These are phyloP conservation scores for Pichia membranifaciens DNA, from an alignment of 805 yeast genomes.

Conservation along the genomic window DNA sequence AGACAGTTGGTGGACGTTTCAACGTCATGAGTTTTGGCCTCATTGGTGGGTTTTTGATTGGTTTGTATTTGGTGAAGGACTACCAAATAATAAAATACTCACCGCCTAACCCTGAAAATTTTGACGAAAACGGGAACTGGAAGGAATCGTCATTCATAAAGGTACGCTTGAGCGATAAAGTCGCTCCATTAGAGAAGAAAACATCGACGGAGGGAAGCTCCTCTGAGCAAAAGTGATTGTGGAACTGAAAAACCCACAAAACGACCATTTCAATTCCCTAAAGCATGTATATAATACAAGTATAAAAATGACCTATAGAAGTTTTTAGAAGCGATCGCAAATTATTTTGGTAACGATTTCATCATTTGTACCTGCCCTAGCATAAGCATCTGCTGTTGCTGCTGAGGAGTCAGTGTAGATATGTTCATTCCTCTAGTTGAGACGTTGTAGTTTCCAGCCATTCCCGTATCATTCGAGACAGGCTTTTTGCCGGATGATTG, in stretches of 20 bases:
- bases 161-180: slow-evolving; percentile 30
- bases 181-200: slow-evolving; percentile 35
- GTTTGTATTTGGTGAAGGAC: slow-evolving; percentile 28
- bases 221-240: too few species aligned
- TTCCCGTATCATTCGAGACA: neutral
- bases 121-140: slow-evolving; percentile 35
- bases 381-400: slow-evolving; percentile 6
- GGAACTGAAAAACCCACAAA: too few species aligned
- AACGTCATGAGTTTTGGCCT: slow-evolving; percentile 24
- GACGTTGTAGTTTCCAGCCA: neutral
- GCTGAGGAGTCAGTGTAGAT: neutral
- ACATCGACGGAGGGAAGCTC: too few species aligned
- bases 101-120: slow-evolving; percentile 35
- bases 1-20: slow-evolving; percentile 27
- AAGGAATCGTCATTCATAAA: slow-evolving; percentile 31
- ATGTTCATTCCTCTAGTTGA: neutral
- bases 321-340: too few species aligned
- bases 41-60: slow-evolving; percentile 24
- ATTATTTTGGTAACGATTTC: slow-evolving; percentile 3
- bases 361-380: neutral
- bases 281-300: too few species aligned
- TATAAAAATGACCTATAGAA: too few species aligned
- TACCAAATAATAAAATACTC: slow-evolving; percentile 35
- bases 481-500: neutral
- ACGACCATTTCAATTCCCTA: too few species aligned